Evolutionary conservation across 371 early-diverging fungal genomes (phyloP).

Genomic region (Racocetra persica): DNA sequence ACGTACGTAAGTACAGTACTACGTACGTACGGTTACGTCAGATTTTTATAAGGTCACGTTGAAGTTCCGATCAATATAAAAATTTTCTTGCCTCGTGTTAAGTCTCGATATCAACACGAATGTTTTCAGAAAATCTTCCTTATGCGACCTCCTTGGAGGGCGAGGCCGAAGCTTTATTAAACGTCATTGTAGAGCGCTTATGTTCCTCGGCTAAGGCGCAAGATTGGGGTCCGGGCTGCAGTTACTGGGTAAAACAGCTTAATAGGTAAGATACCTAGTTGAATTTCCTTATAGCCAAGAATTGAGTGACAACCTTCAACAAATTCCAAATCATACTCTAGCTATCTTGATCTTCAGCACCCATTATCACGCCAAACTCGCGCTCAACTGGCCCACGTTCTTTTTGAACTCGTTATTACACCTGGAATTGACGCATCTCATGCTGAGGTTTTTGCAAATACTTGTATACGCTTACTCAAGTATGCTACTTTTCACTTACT

Average conservation of each 20-base stretch:
- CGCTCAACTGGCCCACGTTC: conserved; percentile 61
- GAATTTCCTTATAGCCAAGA: neutral
- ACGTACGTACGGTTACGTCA: too few relatives aligned
- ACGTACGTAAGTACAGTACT: too few relatives aligned
- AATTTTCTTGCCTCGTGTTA: neutral
- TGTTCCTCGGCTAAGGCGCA: conserved; percentile 51
- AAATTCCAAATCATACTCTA: conserved; percentile 36
- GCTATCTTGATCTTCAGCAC: conserved; percentile 74
- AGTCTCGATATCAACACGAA: neutral
- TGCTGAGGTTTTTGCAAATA: conserved; percentile 63
- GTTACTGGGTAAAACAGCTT: conserved; percentile 66
- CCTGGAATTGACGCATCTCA: conserved; percentile 71
- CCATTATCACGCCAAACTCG: conserved; percentile 66
- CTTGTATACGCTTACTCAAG: conserved; percentile 67
- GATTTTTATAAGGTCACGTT: too few relatives aligned
- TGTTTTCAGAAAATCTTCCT: conserved; percentile 41
- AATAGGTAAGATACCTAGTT: conserved; percentile 53
- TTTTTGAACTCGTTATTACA: conserved; percentile 62
- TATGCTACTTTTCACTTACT: conserved; percentile 45
- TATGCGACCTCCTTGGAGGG: conserved; percentile 24
- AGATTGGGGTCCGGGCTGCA: conserved; percentile 67
- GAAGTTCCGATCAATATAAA: neutral
- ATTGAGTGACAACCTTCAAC: neutral
- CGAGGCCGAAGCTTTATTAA: conserved; percentile 25
- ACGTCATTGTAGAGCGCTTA: conserved; percentile 34